Conservation (phyloP, 2,329 filamentous ascomycete species). For the Phoma sp. region DNA sequence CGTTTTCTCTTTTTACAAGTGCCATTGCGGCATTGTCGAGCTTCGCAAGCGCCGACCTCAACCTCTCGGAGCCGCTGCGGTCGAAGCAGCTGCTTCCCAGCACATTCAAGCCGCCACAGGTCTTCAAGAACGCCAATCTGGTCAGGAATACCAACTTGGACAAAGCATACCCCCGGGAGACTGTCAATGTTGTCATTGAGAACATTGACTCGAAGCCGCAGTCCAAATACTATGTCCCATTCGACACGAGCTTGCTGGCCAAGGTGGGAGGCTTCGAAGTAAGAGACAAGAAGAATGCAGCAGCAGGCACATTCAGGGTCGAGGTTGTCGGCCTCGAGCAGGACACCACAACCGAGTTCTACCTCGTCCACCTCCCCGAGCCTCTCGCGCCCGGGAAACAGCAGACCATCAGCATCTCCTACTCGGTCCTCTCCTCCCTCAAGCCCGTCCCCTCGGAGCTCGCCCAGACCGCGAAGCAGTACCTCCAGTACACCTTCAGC, state of each 20-base stretch:
- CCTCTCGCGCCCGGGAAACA: slow-evolving; percentile 79
- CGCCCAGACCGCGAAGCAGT: slow-evolving; percentile 85
- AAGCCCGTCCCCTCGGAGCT: slow-evolving; percentile 81
- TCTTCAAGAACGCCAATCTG: slow-evolving; percentile 93
- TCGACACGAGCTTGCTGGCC: slow-evolving; percentile 76
- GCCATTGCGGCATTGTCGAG: slow-evolving; percentile 67
- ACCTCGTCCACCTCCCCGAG: slow-evolving; percentile 78
- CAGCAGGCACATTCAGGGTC: slow-evolving; percentile 71
- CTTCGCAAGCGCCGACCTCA: slow-evolving; percentile 64
- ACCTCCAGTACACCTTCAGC: slow-evolving; percentile 83
- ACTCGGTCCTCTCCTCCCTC: slow-evolving; percentile 80
- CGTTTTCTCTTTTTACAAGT: slow-evolving; percentile 45
- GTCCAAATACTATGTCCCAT: slow-evolving; percentile 89
- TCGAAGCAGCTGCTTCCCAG: slow-evolving; percentile 57
- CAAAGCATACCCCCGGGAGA: slow-evolving; percentile 89
- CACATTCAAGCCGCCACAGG: slow-evolving; percentile 81
- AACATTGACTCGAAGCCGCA: slow-evolving; percentile 83
- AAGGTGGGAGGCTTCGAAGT: slow-evolving; percentile 88
- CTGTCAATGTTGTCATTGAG: slow-evolving; percentile 91
- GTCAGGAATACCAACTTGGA: slow-evolving; percentile 90
- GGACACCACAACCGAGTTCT: slow-evolving; percentile 69
- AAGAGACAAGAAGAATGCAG: slow-evolving; percentile 84
- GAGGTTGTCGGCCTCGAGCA: slow-evolving; percentile 68
- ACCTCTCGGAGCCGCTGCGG: slow-evolving; percentile 65
- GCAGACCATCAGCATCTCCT: slow-evolving; percentile 87